phyloP scores from a whole-genome alignment of 2,329 filamentous ascomycete genomes.

The Aphanocladium album region DNA sequence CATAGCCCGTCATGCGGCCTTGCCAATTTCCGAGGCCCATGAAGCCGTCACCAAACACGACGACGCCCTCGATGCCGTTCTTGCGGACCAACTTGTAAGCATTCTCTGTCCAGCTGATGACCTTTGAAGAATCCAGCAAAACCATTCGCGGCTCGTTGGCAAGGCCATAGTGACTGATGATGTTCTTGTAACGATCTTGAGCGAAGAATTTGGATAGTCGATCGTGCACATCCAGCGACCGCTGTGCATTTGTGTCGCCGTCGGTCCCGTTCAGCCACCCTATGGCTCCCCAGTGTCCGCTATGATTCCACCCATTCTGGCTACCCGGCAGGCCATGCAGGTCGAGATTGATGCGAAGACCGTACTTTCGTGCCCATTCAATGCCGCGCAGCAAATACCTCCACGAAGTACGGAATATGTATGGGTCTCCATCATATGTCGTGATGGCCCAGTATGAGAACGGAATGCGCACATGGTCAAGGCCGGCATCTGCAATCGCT shows the following conservation, averaged over 20 bases:
- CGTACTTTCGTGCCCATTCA: slow-evolving; percentile 90
- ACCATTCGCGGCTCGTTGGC: slow-evolving; percentile 93
- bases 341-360: slow-evolving; percentile 87
- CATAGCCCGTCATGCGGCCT: slow-evolving; percentile 66
- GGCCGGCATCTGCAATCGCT: slow-evolving; percentile 78
- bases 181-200: slow-evolving; percentile 85
- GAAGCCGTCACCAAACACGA: slow-evolving; percentile 94
- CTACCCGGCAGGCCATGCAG: slow-evolving; percentile 87
- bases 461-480: slow-evolving; percentile 95
- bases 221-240: slow-evolving; percentile 82
- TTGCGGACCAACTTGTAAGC: slow-evolving; percentile 67
- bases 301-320: slow-evolving; percentile 98
- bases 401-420: slow-evolving; percentile 83
- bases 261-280: slow-evolving; percentile 89
- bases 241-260: slow-evolving; percentile 70
- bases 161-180: slow-evolving; percentile 88
- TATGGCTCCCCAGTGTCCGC: slow-evolving; percentile 73
- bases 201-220: slow-evolving; percentile 88
- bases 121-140: slow-evolving; percentile 57
- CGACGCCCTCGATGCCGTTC: slow-evolving; percentile 66
- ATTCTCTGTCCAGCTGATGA: slow-evolving; percentile 73
- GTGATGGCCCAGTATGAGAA: slow-evolving; percentile 93
- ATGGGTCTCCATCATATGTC: slow-evolving; percentile 80
- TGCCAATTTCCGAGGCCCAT: slow-evolving; percentile 89
- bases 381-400: slow-evolving; percentile 88